Percentiles rank a stretch among this genome's conserved stretches.
These are phyloP conservation scores for Barnettozyma botsteinii DNA, from an alignment of 805 yeast species.

Conservation along the genomic window DNA sequence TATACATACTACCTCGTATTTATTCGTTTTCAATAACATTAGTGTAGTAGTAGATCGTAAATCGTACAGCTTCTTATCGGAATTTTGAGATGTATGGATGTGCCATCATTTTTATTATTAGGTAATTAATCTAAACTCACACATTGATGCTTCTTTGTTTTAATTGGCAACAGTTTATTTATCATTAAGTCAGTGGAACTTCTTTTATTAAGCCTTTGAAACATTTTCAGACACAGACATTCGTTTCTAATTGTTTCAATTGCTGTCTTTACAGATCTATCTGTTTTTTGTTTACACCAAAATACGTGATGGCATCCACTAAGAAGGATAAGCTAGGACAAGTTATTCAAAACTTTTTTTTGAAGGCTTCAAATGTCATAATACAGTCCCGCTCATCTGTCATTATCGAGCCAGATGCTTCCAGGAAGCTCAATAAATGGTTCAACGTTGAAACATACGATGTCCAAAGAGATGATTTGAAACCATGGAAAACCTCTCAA, in stretches of 20 bases:
- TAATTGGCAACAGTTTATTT: no score
- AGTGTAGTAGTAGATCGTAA: neutral
- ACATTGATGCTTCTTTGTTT: neutral
- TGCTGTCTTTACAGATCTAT: no score
- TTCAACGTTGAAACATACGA: conserved; percentile 46
- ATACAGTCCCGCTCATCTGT: conserved; percentile 36
- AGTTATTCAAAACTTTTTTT: conserved; percentile 47
- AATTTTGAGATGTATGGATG: conserved; percentile 33
- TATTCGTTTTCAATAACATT: no score
- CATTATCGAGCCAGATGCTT: conserved; percentile 6
- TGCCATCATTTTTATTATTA: conserved; percentile 44
- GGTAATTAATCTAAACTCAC: no score
- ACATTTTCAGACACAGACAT: no score
- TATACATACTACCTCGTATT: no score
- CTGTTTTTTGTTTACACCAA: neutral
- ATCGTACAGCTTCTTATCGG: neutral
- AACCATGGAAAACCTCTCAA: conserved; percentile 48
- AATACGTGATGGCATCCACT: conserved; percentile 8
- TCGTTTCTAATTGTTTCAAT: no score
- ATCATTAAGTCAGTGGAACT: no score
- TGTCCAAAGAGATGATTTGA: conserved; percentile 47
- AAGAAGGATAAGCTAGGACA: conserved; percentile 23
- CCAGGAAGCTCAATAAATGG: conserved; percentile 49
- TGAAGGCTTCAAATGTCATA: conserved; percentile 55
- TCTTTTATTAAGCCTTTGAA: no score